Percentiles rank a stretch among this genome's conserved stretches.
These are phyloP conservation scores for Globisporangium perplexum DNA, from an alignment of 352 stramenopile genomes.

Conservation along the genomic window DNA sequence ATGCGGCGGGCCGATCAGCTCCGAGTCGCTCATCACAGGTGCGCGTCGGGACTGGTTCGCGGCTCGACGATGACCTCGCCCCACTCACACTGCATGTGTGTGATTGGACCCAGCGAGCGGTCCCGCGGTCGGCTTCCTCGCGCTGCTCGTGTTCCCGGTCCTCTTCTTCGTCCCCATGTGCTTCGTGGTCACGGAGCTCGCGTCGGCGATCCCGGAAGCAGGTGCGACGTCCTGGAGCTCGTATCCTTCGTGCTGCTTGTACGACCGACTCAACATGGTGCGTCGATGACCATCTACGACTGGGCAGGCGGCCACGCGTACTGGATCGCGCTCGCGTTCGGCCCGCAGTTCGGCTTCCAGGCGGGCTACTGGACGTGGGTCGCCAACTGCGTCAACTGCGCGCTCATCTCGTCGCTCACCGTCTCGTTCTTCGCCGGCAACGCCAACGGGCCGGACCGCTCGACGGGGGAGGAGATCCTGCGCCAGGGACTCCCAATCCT, in stretches of 20 bases:
- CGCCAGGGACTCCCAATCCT: constrained; percentile 41
- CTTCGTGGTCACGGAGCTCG: constrained; percentile 43
- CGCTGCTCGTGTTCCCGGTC: constrained; percentile 31
- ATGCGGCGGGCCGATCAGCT: constrained; percentile 35
- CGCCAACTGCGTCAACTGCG: constrained; percentile 69
- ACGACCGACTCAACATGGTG: too few relatives aligned
- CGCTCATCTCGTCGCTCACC: constrained; percentile 56
- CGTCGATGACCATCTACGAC: too few relatives aligned
- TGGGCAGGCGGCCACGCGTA: constrained; percentile 44
- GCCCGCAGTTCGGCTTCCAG: constrained; percentile 62
- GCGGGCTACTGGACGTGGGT: constrained; percentile 83
- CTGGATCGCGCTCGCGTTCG: constrained; percentile 65
- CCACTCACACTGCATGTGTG: too few relatives aligned
- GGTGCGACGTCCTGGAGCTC: too few relatives aligned
- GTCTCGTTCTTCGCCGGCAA: constrained; percentile 23
- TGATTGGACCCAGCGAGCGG: constrained; percentile 29
- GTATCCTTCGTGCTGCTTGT: too few relatives aligned
- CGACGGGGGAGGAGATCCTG: constrained; percentile 37
- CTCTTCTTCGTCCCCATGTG: constrained; percentile 46
- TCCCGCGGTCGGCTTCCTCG: constrained; percentile 26
- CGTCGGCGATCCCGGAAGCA: constrained; percentile 34
- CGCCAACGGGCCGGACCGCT: constrained; percentile 6
- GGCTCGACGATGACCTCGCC: too few relatives aligned
- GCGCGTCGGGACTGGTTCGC: too few relatives aligned
- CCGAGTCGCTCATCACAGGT: constrained; percentile 35